A percentile compares a stretch with the other conserved stretches of the same genome.
Conservation (phyloP, 75 land plant species). For the Larix kaempferi region DNA sequence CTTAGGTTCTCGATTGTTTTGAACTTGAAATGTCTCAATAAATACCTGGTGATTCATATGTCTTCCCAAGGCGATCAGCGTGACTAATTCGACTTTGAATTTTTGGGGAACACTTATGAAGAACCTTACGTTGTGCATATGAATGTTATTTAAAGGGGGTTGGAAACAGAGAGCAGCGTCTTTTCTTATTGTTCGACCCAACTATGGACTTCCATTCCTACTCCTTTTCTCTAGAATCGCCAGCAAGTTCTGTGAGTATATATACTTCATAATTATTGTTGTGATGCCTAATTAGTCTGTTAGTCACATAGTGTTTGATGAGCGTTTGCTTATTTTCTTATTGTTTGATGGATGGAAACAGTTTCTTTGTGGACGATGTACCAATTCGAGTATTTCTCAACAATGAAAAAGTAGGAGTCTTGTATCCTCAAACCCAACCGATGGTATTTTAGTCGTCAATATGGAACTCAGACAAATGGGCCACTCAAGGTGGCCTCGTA, state of each 20-base stretch:
- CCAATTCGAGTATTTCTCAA: conserved; percentile 44
- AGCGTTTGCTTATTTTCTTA: no score
- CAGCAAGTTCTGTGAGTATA: conserved; percentile 20
- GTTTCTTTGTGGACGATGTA: conserved; percentile 47
- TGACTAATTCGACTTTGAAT: conserved; percentile 48
- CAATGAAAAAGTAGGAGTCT: conserved; percentile 16
- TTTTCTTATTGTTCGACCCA: conserved; percentile 40
- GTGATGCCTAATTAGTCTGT: background rate
- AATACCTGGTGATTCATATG: conserved; percentile 17
- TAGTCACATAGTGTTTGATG: background rate
- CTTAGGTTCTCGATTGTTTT: background rate
- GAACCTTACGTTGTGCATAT: conserved; percentile 49
- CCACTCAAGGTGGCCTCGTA: conserved; percentile 53
- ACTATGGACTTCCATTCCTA: conserved; percentile 35
- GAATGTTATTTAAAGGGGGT: conserved; percentile 36
- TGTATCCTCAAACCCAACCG: conserved; percentile 33
- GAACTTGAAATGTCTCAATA: background rate
- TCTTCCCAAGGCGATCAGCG: conserved; percentile 32
- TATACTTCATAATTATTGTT: background rate
- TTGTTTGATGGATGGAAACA: background rate
- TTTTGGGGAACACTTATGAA: conserved; percentile 37
- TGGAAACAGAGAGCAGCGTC: conserved; percentile 39
- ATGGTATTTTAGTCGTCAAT: conserved; percentile 49
- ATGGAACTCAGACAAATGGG: conserved; percentile 73
- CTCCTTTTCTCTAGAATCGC: conserved; percentile 36